These are phyloP conservation scores for Amphicarpaea edgeworthii DNA, from an alignment of 306 rosid species.

Conservation along the genomic window DNA sequence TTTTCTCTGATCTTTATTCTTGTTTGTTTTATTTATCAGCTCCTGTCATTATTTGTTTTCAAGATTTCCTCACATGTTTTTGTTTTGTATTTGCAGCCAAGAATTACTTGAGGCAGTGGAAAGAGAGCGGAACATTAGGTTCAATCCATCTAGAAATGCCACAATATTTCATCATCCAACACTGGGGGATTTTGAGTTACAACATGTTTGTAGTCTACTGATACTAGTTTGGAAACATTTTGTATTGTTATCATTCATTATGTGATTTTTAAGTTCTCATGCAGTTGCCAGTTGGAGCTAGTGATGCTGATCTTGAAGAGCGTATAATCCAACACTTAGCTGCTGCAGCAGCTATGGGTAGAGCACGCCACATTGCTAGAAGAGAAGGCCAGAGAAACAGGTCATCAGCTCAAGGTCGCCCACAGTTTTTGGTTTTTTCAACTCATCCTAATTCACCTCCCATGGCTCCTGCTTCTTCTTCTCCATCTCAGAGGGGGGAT, in stretches of 20 bases:
- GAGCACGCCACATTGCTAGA: conserved; percentile 92
- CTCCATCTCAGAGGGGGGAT: conserved; percentile 74
- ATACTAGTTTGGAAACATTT: conserved; percentile 38
- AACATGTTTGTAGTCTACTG: conserved; percentile 73
- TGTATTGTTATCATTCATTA: conserved; percentile 37
- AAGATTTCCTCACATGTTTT: conserved; percentile 27
- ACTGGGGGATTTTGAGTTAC: conserved; percentile 94
- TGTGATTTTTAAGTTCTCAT: conserved; percentile 39
- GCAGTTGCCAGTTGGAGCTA: conserved; percentile 94
- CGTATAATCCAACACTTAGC: conserved; percentile 96
- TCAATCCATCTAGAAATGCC: conserved; percentile 80
- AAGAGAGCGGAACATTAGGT: conserved; percentile 81
- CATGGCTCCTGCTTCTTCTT: conserved; percentile 64
- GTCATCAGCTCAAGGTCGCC: conserved; percentile 89
- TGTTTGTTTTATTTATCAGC: background rate
- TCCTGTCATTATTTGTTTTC: conserved; percentile 35
- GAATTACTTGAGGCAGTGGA: conserved; percentile 93
- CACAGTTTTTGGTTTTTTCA: conserved; percentile 84
- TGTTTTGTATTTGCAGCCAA: conserved; percentile 66
- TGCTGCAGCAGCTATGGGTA: conserved; percentile 99
- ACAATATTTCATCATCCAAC: conserved; percentile 97
- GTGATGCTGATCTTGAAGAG: conserved; percentile 96
- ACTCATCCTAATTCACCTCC: conserved; percentile 76
- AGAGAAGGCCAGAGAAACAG: conserved; percentile 92
- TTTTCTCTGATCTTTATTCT: conserved; percentile 13